Base-by-base conservation (phyloP, 306 rosid genomes). In the Phaseolus lunatus region DNA sequence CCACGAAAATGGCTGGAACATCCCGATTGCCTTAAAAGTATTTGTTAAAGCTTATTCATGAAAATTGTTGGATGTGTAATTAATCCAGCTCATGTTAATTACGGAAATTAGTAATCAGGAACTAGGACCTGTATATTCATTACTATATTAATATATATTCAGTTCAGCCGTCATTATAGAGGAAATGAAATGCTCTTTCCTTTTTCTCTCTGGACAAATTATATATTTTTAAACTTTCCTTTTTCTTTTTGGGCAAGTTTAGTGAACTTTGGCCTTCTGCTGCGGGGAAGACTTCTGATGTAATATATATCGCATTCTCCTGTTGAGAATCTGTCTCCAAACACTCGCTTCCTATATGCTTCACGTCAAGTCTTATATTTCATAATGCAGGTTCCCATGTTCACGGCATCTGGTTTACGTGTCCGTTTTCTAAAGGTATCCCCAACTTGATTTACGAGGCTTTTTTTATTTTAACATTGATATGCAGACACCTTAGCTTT, bases 371-470 rank as follows among this genome's bases (percentile, higher is more conserved):
- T 76, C 74, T 31, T 67, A 22, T 72, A 41, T 72, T 68, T 67
- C 16, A 58, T 54, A 16, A 37, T 76, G 88, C 82, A 85, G 86
- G 86, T 96, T 86, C 99, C 99, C 58, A 92, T 96, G 99, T 92
- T 96, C 58, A 90, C 97, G 0, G 99, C 97, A 19, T 95, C 99
- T 39, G 97, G 97, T 73, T 84, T 95, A 58, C 97, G 99, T 3
- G 99, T 95, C 13, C 97, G 99, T 69, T 95, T 95, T 73, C 98
- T 92, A 24, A 96, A 92, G 98, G 98, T 92, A 85, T 43, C 4
- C 5, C 67, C 24, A 14, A 67, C 39, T 18, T 64, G 37, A 54
- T 58, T 29, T 68, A 22, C 27, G 5, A 22, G 37, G 33, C 50
- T 2, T n/a, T 49, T 24, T 53, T 70, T 9, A 22, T 66, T 56